Evolutionary conservation across 176 grass and related monocot genomes (phyloP).

Genomic region (Oryza nivara): DNA sequence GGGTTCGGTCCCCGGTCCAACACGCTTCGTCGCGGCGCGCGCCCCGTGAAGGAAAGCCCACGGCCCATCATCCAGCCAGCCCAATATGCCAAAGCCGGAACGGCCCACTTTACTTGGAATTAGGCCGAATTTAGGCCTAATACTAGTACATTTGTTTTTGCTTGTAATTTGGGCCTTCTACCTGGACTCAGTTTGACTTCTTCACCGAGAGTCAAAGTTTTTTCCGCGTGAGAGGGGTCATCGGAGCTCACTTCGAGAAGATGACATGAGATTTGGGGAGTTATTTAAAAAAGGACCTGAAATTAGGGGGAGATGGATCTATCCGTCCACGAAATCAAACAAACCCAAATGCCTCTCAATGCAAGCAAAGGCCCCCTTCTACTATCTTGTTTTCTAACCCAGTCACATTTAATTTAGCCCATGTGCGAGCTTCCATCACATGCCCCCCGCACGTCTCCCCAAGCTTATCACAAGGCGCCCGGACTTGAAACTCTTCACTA

Average conservation of each 20-base stretch:
- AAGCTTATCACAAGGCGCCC: conserved; percentile 31
- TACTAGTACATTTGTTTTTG: neutral
- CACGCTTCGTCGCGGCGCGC: conserved; percentile 15
- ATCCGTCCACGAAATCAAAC: neutral
- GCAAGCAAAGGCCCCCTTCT: conserved; percentile 37
- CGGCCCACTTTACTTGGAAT: too few species aligned
- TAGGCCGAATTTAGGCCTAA: neutral
- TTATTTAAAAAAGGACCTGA: neutral
- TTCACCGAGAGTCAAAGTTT: neutral
- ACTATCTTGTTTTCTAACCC: conserved; percentile 26
- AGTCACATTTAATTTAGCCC: conserved; percentile 32
- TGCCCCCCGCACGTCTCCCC: conserved; percentile 32
- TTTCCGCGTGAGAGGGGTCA: neutral
- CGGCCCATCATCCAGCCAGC: neutral
- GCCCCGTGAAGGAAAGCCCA: neutral
- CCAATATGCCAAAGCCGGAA: too few species aligned
- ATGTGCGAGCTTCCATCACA: conserved; percentile 43
- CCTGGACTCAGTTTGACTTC: neutral
- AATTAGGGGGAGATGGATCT: conserved; percentile 28
- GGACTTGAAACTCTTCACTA: neutral
- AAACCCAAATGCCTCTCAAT: conserved; percentile 15
- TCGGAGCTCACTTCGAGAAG: neutral
- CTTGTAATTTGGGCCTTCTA: too few species aligned
- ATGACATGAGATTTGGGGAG: neutral
- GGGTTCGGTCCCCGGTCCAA: neutral